Evolutionary conservation across 306 rosid species (phyloP).

Genomic region (Vachellia pachyceras): DNA sequence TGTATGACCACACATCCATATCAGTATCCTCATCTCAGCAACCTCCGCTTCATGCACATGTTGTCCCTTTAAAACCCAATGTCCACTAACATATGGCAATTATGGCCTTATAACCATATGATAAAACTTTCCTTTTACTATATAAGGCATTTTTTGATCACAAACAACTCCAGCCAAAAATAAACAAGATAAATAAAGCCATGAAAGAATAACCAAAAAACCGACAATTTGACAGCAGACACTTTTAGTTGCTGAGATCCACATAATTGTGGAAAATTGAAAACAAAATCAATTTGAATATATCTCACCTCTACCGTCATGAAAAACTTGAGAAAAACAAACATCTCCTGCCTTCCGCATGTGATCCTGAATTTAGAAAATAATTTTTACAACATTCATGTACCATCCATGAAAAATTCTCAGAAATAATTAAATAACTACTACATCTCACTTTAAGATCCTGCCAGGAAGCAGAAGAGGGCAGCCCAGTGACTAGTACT

Average conservation of each 20-base stretch:
- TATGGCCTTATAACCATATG: no score
- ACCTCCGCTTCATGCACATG: no score
- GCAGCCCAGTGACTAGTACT: constrained; percentile 89
- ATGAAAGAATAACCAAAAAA: background rate
- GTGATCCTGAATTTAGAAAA: constrained; percentile 78
- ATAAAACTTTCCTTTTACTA: no score
- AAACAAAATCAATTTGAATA: constrained; percentile 23
- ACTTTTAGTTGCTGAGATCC: background rate
- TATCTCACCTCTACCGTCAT: constrained; percentile 82
- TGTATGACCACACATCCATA: no score
- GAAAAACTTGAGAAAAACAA: constrained; percentile 99
- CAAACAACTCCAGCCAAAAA: no score
- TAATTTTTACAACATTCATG: background rate
- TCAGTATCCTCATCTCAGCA: no score
- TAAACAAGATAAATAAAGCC: background rate
- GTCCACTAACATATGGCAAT: no score
- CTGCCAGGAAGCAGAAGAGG: constrained; percentile 99
- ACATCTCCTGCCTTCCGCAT: constrained; percentile 99
- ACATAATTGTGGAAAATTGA: constrained; percentile 14
- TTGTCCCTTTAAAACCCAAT: no score
- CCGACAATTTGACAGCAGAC: background rate
- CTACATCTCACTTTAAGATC: constrained; percentile 82
- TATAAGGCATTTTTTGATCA: no score
- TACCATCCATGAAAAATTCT: background rate
- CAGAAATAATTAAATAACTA: constrained; percentile 5